Base-by-base conservation (phyloP, 768 basidiomycete genomes). In the Dacryopinax spathularia region DNA sequence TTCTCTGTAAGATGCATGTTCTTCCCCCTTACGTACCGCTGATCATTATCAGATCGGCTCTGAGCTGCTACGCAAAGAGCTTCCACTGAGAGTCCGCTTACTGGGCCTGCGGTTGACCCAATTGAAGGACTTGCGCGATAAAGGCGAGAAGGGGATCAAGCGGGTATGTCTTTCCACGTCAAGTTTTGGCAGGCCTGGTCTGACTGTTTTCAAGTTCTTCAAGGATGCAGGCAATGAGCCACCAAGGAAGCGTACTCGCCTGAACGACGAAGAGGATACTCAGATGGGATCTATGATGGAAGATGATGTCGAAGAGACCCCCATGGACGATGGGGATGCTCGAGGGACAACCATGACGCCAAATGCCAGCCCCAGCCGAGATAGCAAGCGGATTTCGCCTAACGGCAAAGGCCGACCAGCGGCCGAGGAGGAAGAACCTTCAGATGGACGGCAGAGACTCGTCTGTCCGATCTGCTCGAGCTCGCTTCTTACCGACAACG, bases 71-170 rank as follows among this genome's bases (percentile, higher is more conserved):
- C 78, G 86, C 63, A 81, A 86, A 6, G 92, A 94, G 73, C 74
- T 89, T 34, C 91, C 91, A 0, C 72, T 94, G 31, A 83, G 81
- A 33, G 75, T 98, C 25, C 81, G 95, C 33, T 77, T 99, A 22
- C 87, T 99, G 66, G 95, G 95, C 4, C 75, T 99, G 29, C 79
- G 94, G 44, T 80, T 95, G 10, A 93, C 90, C 2, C 94, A 90
- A 66, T 75, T 99, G 68, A 89, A 89, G 70, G 95, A 99, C 74
- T 74, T 94, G 33, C 80, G 81, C 64, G 78, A 78, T 5, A 72
- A 74, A 15, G 75, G 73, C 1, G 72, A 76, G 22, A 69, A 68
- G 18, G 87, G 89, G 0, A 91, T 96, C 65, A 87, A 88, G 72
- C 80, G 84, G 63, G 92, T 91, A 70, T 25, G 67, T 61, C 29